Percentiles rank a stretch among this genome's conserved stretches.
These are phyloP conservation scores for Acacia melanoxylon DNA, from an alignment of 306 rosid genomes.

Conservation along the genomic window DNA sequence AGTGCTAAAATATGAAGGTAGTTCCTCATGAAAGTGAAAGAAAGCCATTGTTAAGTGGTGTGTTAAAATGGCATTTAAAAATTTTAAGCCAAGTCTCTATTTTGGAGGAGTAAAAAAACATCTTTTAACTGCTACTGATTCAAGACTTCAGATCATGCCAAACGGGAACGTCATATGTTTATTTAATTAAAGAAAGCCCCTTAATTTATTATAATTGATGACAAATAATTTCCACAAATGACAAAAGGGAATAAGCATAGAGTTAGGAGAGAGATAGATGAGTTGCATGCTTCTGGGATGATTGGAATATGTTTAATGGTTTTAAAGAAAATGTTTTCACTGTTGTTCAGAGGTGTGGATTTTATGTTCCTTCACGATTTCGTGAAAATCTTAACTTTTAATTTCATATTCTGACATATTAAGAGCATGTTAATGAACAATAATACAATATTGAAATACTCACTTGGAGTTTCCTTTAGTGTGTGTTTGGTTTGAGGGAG, in stretches of 20 bases:
- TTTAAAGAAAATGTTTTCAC: background rate
- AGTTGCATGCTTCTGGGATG: background rate
- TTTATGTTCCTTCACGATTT: background rate
- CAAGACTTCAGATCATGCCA: background rate
- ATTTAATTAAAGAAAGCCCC: background rate
- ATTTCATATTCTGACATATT: background rate
- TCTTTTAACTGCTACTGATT: background rate
- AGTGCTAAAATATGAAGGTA: constrained; percentile 4
- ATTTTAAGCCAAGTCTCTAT: background rate
- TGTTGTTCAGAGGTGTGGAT: background rate
- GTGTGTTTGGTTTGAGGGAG: no score
- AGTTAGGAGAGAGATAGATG: background rate
- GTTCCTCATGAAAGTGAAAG: constrained; percentile 26
- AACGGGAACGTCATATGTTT: background rate
- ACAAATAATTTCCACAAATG: background rate
- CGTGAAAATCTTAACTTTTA: background rate
- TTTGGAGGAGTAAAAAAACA: background rate
- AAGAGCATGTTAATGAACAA: background rate
- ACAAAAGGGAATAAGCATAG: background rate
- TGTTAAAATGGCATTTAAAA: background rate
- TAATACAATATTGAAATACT: background rate
- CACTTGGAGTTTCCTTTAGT: background rate
- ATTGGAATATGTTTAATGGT: background rate
- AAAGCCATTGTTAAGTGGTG: background rate
- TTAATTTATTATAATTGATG: background rate